Conservation (phyloP, 2,329 filamentous ascomycete genomes). For the Aureobasidium sp. region DNA sequence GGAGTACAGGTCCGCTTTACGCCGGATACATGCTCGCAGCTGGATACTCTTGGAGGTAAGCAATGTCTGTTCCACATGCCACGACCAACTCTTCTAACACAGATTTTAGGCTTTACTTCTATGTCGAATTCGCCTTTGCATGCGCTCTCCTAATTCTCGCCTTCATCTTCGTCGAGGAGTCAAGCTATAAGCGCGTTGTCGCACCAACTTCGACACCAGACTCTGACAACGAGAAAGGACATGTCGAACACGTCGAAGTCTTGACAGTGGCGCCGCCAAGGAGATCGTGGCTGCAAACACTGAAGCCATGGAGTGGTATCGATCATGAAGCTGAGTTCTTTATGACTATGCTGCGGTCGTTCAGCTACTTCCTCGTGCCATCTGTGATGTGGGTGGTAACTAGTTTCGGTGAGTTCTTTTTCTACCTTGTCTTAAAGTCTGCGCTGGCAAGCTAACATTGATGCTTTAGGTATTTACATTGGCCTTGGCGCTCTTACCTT, state of each 20-base stretch:
- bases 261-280: conserved; percentile 24
- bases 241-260: conserved; percentile 23
- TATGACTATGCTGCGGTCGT: conserved; percentile 30
- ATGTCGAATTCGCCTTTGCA: conserved; percentile 52
- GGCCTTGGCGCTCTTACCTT: conserved; percentile 33
- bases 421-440: too few species aligned
- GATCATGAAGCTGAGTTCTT: conserved; percentile 31
- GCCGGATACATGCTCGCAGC: conserved; percentile 56
- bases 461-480: conserved; percentile 27
- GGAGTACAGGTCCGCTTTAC: conserved; percentile 47
- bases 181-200: conserved; percentile 40
- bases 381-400: conserved; percentile 34
- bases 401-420: conserved; percentile 24
- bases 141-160: conserved; percentile 38
- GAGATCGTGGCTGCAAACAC: conserved; percentile 25
- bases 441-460: too few species aligned
- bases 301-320: conserved; percentile 30
- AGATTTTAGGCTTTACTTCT: conserved; percentile 46
- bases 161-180: conserved; percentile 56
- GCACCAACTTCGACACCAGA: neutral
- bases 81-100: neutral
- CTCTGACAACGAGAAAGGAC: conserved; percentile 18
- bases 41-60: conserved; percentile 48
- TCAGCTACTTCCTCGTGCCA: conserved; percentile 33
- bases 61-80: too few species aligned